Conservation (phyloP, 2,329 filamentous ascomycete species). For the Clonostachys chloroleuca region DNA sequence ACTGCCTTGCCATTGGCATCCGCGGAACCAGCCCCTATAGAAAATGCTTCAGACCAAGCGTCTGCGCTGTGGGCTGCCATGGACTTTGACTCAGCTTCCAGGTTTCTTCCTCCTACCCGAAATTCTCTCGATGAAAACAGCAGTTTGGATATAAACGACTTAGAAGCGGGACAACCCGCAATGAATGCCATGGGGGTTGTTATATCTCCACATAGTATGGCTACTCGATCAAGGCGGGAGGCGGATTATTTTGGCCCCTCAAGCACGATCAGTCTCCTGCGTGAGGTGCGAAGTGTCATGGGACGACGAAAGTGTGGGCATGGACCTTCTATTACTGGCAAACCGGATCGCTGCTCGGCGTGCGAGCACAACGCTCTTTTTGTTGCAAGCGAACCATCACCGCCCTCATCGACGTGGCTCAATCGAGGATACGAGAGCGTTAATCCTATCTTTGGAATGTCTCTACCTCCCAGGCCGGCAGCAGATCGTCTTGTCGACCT, state of each 20-base stretch:
- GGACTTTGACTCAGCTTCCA: too few species aligned
- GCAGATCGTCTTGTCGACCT: constrained; percentile 7
- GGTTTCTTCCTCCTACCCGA: too few species aligned
- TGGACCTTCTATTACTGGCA: background rate
- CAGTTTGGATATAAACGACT: too few species aligned
- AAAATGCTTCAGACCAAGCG: too few species aligned
- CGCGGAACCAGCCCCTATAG: too few species aligned
- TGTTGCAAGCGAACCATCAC: background rate
- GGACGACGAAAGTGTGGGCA: background rate
- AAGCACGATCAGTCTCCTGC: background rate
- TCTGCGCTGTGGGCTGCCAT: too few species aligned
- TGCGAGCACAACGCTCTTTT: too few species aligned
- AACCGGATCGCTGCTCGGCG: too few species aligned
- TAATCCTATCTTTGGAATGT: too few species aligned
- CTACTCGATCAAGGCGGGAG: background rate
- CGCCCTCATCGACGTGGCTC: background rate
- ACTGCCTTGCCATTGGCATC: too few species aligned
- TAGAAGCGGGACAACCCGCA: too few species aligned
- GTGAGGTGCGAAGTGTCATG: background rate
- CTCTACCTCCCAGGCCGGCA: constrained; percentile 2
- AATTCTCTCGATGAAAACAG: too few species aligned
- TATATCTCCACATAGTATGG: background rate
- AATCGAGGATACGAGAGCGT: background rate
- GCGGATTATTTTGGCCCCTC: background rate
- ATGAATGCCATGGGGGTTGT: background rate